phyloP scores from a whole-genome alignment of 2,329 filamentous ascomycete species.

The Thermoascus crustaceus region DNA sequence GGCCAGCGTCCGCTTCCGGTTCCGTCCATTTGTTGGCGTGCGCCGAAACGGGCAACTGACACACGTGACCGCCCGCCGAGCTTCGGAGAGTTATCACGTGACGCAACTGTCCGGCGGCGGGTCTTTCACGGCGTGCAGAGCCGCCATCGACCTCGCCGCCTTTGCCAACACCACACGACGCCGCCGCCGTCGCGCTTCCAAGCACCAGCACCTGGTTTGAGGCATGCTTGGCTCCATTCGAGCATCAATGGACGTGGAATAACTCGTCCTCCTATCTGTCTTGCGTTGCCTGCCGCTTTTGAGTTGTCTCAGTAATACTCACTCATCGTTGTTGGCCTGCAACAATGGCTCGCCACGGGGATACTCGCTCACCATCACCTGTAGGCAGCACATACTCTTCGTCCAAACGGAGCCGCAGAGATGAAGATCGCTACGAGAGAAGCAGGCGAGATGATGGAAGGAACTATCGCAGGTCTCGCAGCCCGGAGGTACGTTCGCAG shows the following conservation, averaged over 20 bases:
- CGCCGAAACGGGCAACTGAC: constrained; percentile 7
- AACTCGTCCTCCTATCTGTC: constrained; percentile 12
- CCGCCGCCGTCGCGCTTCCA: too few relatives aligned
- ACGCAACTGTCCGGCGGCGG: background rate
- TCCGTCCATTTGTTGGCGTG: constrained; percentile 4
- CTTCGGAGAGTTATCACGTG: too few relatives aligned
- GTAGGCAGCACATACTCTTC: constrained; percentile 74
- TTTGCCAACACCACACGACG: background rate
- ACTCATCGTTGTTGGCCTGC: constrained; percentile 46
- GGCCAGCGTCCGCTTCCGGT: background rate
- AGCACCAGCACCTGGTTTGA: too few relatives aligned
- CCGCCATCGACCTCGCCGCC: constrained; percentile 1
- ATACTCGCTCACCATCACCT: constrained; percentile 82
- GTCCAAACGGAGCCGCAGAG: constrained; percentile 54
- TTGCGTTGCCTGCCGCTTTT: constrained; percentile 10
- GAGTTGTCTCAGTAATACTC: constrained; percentile 38
- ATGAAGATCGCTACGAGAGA: constrained; percentile 45
- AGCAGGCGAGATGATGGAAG: constrained; percentile 45
- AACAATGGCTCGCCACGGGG: constrained; percentile 54
- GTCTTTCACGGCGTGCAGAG: too few relatives aligned
- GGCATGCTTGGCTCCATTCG: background rate
- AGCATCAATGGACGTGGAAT: constrained; percentile 18
- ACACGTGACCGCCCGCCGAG: background rate
- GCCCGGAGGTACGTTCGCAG: constrained; percentile 37
- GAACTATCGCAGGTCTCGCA: constrained; percentile 39